Percentiles rank a stretch among this genome's conserved stretches.
Evolutionary conservation across 139 green algal species (phyloP).

Genomic region (Coelastrella sp.): DNA sequence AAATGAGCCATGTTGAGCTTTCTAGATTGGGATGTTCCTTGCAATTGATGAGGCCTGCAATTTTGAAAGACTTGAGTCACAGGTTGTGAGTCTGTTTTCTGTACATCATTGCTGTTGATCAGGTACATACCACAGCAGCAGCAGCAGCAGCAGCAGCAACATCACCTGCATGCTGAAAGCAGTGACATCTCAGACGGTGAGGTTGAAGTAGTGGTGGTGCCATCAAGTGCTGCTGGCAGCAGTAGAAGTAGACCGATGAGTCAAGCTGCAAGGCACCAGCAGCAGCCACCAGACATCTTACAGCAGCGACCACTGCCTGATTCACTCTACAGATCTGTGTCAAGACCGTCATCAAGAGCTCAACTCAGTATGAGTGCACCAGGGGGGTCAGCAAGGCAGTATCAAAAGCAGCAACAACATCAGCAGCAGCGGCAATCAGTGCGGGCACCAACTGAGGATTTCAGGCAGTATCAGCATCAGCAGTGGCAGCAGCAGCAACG

Average conservation of each 20-base stretch:
- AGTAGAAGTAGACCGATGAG: neutral
- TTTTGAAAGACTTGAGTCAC: too few relatives aligned
- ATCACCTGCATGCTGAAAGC: neutral
- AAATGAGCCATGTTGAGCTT: too few relatives aligned
- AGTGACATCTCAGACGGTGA: conserved; percentile 4
- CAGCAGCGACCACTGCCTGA: neutral
- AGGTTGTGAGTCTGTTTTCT: too few relatives aligned
- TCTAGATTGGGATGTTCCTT: too few relatives aligned
- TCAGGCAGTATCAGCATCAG: conserved; percentile 23
- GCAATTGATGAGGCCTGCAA: too few relatives aligned
- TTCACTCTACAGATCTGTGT: neutral
- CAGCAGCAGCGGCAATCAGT: conserved; percentile 7
- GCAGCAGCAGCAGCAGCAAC: neutral
- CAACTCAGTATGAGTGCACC: neutral
- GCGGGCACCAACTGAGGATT: neutral
- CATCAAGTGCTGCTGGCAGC: conserved; percentile 18
- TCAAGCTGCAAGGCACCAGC: neutral
- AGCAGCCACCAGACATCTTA: neutral
- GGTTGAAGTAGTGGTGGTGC: neutral
- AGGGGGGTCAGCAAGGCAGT: neutral
- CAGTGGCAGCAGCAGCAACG: conserved; percentile 4
- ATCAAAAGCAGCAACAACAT: neutral
- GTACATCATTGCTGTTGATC: too few relatives aligned
- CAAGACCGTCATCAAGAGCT: neutral
- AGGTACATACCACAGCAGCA: neutral